Evolutionary conservation across 2,329 filamentous ascomycete species (phyloP).

Genomic region (Trichophyton rubrum): DNA sequence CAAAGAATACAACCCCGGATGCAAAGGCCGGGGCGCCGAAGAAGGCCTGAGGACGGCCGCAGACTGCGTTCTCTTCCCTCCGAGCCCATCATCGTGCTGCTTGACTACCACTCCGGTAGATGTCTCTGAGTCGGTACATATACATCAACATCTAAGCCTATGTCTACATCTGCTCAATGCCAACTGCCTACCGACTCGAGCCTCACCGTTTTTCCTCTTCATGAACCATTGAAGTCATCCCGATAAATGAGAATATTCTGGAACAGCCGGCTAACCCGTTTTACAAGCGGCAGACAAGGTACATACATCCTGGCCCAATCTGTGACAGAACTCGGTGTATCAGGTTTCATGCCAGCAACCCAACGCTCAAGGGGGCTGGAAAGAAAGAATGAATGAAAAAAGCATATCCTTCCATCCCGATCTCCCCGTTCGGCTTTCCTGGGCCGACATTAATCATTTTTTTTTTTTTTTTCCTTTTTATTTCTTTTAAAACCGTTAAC

Average conservation of each 20-base stretch:
- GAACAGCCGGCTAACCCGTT: neutral
- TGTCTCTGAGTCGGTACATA: neutral
- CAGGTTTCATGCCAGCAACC: neutral
- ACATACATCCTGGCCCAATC: neutral
- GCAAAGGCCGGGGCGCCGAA: constrained; percentile 12
- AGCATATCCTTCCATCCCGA: constrained; percentile 1
- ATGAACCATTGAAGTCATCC: neutral
- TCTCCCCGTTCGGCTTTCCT: neutral
- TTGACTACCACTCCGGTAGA: no score
- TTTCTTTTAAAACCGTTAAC: neutral
- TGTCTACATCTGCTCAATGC: no score
- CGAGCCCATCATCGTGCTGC: no score
- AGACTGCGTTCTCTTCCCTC: no score
- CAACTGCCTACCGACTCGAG: no score
- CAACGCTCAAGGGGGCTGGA: neutral
- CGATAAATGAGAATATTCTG: neutral
- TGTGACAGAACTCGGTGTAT: neutral
- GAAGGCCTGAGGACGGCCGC: constrained; percentile 6
- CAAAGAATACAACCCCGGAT: constrained; percentile 2
- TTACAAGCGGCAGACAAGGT: neutral
- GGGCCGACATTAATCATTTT: neutral
- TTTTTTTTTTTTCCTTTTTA: neutral
- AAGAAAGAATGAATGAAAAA: neutral
- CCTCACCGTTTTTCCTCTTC: neutral
- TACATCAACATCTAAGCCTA: neutral